Conservation (phyloP, 192 early-diverging fungal species). For the Polychytrium aggregatum region DNA sequence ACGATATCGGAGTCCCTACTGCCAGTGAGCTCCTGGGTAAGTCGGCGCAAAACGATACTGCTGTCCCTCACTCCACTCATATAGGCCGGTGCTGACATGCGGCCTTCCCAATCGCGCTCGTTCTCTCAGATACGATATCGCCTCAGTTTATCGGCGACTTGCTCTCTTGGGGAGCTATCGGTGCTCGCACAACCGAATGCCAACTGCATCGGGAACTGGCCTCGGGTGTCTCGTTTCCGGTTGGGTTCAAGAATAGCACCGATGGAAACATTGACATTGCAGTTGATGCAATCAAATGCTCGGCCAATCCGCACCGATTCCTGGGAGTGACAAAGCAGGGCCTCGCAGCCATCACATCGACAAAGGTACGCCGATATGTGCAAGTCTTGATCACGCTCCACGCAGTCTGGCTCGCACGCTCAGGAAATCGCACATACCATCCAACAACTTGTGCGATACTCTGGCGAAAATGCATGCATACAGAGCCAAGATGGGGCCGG, state of each 20-base stretch:
- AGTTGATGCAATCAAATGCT: conserved; percentile 84
- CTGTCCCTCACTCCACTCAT: background rate
- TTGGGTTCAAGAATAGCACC: conserved; percentile 98
- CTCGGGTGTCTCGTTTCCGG: conserved; percentile 85
- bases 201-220: conserved; percentile 93
- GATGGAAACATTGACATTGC: conserved; percentile 87
- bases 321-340: conserved; percentile 92
- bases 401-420: no score
- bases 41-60: conserved; percentile 12
- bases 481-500: no score
- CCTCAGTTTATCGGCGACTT: conserved; percentile 91
- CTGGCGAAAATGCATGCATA: no score
- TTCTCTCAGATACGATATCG: conserved; percentile 85
- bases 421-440: no score
- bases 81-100: background rate
- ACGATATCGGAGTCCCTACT: conserved; percentile 69
- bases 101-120: background rate
- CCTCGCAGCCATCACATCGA: conserved; percentile 68
- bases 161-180: conserved; percentile 95
- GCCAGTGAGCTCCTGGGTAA: conserved; percentile 82
- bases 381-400: no score
- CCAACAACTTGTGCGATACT: background rate
- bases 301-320: conserved; percentile 80
- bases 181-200: conserved; percentile 90
- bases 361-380: no score